These are phyloP conservation scores for Boletus bicolor DNA, from an alignment of 768 basidiomycete genomes.

Conservation along the genomic window DNA sequence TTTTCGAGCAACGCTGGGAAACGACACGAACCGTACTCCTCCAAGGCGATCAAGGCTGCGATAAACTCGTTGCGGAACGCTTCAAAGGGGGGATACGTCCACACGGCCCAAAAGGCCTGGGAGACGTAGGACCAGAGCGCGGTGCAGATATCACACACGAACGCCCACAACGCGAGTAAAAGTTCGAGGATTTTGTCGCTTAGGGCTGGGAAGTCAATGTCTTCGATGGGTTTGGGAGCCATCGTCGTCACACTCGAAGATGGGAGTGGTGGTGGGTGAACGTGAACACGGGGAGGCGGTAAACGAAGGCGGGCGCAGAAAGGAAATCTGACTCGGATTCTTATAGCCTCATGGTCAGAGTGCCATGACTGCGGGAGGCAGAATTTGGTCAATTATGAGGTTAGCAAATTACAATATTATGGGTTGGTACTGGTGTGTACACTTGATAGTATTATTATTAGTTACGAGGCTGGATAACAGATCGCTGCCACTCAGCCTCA, in stretches of 20 bases:
- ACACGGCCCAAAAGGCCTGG: conserved; percentile 8
- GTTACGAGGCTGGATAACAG: too few relatives aligned
- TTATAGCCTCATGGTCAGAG: neutral
- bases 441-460: too few relatives aligned
- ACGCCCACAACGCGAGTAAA: conserved; percentile 7
- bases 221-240: conserved; percentile 17
- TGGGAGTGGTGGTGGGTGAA: neutral
- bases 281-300: neutral
- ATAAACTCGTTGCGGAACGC: conserved; percentile 16
- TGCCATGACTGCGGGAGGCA: neutral
- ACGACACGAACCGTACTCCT: conserved; percentile 15
- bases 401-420: too few relatives aligned
- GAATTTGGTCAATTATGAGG: neutral
- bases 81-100: conserved; percentile 25
- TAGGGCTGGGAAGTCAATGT: conserved; percentile 18
- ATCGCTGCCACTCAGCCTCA: too few relatives aligned
- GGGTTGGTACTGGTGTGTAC: too few relatives aligned
- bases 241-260: conserved; percentile 3
- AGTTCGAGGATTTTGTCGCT: conserved; percentile 14
- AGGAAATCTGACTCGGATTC: too few relatives aligned
- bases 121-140: conserved; percentile 7
- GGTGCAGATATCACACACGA: conserved; percentile 2
- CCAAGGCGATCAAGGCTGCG: conserved; percentile 6
- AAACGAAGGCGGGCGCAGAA: neutral
- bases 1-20: too few relatives aligned